Base-by-base conservation (phyloP, 2,329 filamentous ascomycete genomes). In the Colletotrichum tropicicola region DNA sequence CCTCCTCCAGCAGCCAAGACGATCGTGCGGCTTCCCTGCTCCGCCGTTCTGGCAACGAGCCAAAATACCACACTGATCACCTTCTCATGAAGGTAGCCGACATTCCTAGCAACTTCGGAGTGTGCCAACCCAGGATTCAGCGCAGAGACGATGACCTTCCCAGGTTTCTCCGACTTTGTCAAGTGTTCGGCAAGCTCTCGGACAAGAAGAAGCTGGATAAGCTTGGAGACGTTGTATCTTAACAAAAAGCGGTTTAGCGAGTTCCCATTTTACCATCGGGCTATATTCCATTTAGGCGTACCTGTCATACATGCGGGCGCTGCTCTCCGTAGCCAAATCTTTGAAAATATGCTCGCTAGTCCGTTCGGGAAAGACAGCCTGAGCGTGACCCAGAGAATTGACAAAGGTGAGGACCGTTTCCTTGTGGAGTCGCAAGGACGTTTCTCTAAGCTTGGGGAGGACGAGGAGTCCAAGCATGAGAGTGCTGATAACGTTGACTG, bases 401-500 rank as follows among this genome's bases (percentile, higher is more conserved):
- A 28, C 19, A 7, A 61, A 61, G 8, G 30, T 56, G 12, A 56
- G 8, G 3, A 61, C 30, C 19, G 43, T 32, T 2, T 47, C 41
- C 39, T 25, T 61, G 6, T 76, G 77, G 54, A 72, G 71, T 49
- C 63, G 70, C 1, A 48, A 68, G 2, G 77, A 77, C 5, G 77
- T 78, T 9, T 71, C 72, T 10, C 75, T 74, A 65, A 86, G 67
- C 21, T 72, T 68, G 0, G 83, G 82, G 17, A 86, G 69, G 8
- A 83, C 66, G 43, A 79, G 63, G 5, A 84, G 52, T 0, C 77
- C 77, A 52, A 85, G 73, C 12, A 85, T 71, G 23, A 81, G 78
- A 0, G 79, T 83, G 3, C 75, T 76, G 21, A 85, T 70, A 10
- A 82, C 77, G 67, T 85, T 85, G 41, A 84, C 75, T 3, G 78